Evolutionary conservation across 2,329 filamentous ascomycete genomes (phyloP).

Genomic region (Penicillium nordicum): DNA sequence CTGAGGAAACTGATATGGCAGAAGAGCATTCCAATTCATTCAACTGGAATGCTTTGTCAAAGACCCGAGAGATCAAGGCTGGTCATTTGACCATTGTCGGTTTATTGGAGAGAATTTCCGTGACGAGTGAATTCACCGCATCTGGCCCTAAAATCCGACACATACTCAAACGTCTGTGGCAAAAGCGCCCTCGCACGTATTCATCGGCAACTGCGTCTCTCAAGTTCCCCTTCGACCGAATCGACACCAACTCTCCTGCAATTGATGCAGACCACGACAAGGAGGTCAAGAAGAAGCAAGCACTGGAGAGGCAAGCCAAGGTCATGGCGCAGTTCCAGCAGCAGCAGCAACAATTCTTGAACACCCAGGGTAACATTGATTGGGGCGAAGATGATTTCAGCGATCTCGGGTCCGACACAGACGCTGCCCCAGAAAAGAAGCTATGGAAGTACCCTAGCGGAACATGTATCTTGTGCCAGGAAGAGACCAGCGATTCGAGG

Average conservation of each 20-base stretch:
- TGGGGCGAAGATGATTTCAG: conserved; percentile 83
- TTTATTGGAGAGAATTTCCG: conserved; percentile 52
- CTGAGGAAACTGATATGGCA: conserved; percentile 52
- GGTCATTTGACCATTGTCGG: conserved; percentile 50
- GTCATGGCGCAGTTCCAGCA: conserved; percentile 99
- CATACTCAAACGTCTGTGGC: conserved; percentile 78
- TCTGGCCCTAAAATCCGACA: conserved; percentile 81
- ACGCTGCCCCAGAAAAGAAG: conserved; percentile 61
- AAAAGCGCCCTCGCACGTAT: conserved; percentile 73
- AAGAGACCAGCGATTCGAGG: conserved; percentile 84
- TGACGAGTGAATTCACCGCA: conserved; percentile 71
- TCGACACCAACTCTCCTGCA: conserved; percentile 80
- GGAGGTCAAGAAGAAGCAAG: conserved; percentile 85
- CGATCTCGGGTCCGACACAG: conserved; percentile 52
- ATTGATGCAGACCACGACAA: conserved; percentile 56
- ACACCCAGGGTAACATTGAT: conserved; percentile 80
- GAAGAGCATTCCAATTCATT: conserved; percentile 61
- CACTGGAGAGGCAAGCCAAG: conserved; percentile 80
- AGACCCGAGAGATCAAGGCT: conserved; percentile 49
- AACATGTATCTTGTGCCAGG: conserved; percentile 93
- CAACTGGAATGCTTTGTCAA: conserved; percentile 65
- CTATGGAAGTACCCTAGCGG: conserved; percentile 88
- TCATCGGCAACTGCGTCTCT: conserved; percentile 60
- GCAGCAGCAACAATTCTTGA: conserved; percentile 92
- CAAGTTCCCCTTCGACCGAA: conserved; percentile 67